A percentile compares a stretch with the other conserved stretches of the same genome.
These are phyloP conservation scores for Eremochloa ophiuroides DNA, from an alignment of 176 grass and related monocot species.

Conservation along the genomic window DNA sequence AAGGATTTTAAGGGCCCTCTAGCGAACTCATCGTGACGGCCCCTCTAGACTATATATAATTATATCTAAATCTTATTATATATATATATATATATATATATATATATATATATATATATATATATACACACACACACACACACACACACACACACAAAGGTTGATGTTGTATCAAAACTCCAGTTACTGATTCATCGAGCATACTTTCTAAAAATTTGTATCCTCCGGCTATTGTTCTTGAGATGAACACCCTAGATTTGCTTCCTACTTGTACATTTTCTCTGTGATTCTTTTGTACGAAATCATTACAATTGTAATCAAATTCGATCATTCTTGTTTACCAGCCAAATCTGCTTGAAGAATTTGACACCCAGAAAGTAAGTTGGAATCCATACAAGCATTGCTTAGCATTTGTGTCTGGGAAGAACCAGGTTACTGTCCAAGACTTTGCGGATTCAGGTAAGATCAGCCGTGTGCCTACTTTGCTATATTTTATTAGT, in stretches of 20 bases:
- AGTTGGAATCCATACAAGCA: constrained; percentile 76
- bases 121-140: too few relatives aligned
- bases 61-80: too few relatives aligned
- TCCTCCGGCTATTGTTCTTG: background rate
- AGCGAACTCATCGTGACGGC: too few relatives aligned
- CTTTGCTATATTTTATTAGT: constrained; percentile 9
- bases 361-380: constrained; percentile 70
- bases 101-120: too few relatives aligned
- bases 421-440: constrained; percentile 64
- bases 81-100: too few relatives aligned
- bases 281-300: background rate
- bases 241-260: background rate
- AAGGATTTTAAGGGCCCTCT: too few relatives aligned
- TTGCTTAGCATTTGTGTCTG: constrained; percentile 85
- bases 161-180: background rate
- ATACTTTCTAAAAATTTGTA: background rate
- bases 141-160: too few relatives aligned
- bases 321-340: constrained; percentile 22
- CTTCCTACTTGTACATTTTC: background rate
- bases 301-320: background rate
- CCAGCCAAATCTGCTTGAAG: constrained; percentile 66
- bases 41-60: too few relatives aligned
- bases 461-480: constrained; percentile 20
- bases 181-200: background rate
- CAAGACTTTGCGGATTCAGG: constrained; percentile 78